A percentile compares a stretch with the other conserved stretches of the same genome.
These are phyloP conservation scores for Abelmoschus esculentus DNA, from an alignment of 345 rosid species.

Conservation along the genomic window DNA sequence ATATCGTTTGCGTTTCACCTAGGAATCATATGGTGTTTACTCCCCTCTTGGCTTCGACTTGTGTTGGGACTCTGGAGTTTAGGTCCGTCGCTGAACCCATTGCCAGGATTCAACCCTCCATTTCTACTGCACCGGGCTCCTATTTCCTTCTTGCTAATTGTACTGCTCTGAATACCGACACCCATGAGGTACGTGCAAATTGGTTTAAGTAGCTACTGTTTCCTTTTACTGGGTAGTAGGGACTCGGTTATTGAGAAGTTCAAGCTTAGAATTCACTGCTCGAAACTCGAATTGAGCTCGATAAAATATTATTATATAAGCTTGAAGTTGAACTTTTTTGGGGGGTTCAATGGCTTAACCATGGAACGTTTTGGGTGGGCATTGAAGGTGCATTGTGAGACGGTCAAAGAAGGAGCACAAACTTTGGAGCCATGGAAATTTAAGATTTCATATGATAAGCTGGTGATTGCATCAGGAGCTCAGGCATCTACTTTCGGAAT, in stretches of 20 bases:
- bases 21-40: conserved; percentile 92
- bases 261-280: not conserved
- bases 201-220: not conserved
- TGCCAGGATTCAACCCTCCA: conserved; percentile 81
- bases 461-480: conserved; percentile 76
- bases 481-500: conserved; percentile 92
- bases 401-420: conserved; percentile 54
- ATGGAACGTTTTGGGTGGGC: conserved; percentile 7
- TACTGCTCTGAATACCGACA: conserved; percentile 42
- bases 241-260: not conserved
- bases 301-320: not conserved
- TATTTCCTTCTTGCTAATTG: conserved; percentile 26
- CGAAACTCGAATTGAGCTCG: not conserved
- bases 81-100: conserved; percentile 90
- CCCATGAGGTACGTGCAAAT: conserved; percentile 2
- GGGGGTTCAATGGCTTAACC: not conserved
- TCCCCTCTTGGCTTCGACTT: conserved; percentile 88
- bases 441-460: conserved; percentile 67
- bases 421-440: conserved; percentile 68
- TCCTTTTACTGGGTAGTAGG: not conserved
- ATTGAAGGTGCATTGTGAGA: conserved; percentile 73
- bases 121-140: conserved; percentile 39
- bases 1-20: conserved; percentile 48
- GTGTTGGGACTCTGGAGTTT: conserved; percentile 93
- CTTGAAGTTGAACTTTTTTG: too few species aligned